A percentile compares a stretch with the other conserved stretches of the same genome.
These are phyloP conservation scores for Aspergillus fumigatiaffinis DNA, from an alignment of 2,329 filamentous ascomycete genomes.

Conservation along the genomic window DNA sequence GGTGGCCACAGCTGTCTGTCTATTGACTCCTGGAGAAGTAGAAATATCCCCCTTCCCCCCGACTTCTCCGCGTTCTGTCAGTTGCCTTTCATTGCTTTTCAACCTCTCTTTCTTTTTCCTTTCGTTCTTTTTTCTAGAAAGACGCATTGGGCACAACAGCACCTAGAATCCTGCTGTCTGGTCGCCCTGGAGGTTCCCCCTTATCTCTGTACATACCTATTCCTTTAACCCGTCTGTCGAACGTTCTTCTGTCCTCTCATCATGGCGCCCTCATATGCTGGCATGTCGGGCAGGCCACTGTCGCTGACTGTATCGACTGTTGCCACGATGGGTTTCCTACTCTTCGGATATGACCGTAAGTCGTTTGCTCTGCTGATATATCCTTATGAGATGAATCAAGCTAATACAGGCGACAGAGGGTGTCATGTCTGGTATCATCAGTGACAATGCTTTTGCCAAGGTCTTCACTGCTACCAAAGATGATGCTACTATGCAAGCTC, in stretches of 20 bases:
- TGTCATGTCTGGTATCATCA: constrained; percentile 40
- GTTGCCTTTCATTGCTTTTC: constrained; percentile 14
- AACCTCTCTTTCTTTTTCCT: constrained; percentile 4
- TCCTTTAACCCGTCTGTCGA: neutral
- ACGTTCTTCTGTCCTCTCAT: constrained; percentile 3
- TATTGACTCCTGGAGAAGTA: constrained; percentile 17
- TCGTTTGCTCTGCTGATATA: constrained; percentile 1
- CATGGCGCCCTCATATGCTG: constrained; percentile 56
- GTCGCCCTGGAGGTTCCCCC: neutral
- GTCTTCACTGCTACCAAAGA: constrained; percentile 32
- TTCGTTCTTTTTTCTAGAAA: neutral
- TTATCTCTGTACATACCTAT: neutral
- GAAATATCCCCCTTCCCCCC: constrained; percentile 25
- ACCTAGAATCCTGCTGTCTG: neutral
- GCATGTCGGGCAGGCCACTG: constrained; percentile 56
- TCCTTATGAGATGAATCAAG: neutral
- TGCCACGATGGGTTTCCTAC: constrained; percentile 60
- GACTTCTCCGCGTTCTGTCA: constrained; percentile 13
- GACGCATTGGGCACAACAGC: neutral
- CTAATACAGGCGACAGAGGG: constrained; percentile 23
- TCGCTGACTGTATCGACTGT: constrained; percentile 58
- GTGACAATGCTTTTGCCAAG: constrained; percentile 27
- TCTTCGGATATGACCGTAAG: constrained; percentile 57
- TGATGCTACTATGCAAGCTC: constrained; percentile 38
- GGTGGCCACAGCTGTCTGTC: constrained; percentile 20